Evolutionary conservation across 345 rosid species (phyloP).

Genomic region (Aurinia saxatilis): DNA sequence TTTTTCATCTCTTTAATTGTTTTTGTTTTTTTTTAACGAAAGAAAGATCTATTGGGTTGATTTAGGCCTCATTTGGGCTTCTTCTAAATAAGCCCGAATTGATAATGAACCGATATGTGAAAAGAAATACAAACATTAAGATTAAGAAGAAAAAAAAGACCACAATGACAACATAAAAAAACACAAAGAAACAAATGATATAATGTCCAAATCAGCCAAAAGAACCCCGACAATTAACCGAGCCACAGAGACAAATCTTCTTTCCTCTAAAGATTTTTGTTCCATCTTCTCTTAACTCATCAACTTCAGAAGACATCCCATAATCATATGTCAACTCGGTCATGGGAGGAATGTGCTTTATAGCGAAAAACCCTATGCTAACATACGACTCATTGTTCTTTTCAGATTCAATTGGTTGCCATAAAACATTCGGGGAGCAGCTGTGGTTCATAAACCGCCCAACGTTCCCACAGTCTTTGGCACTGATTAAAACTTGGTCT

Average conservation of each 20-base stretch:
- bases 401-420: slow-evolving; percentile 52
- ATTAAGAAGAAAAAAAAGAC: background rate
- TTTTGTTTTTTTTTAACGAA: no score
- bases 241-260: slow-evolving; percentile 51
- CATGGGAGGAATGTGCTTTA: slow-evolving; percentile 42
- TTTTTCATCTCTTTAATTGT: no score
- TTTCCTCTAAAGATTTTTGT: slow-evolving; percentile 4
- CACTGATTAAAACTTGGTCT: slow-evolving; percentile 41
- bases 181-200: background rate
- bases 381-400: background rate
- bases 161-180: background rate
- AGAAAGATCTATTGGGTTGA: background rate
- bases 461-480: slow-evolving; percentile 52
- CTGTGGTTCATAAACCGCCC: slow-evolving; percentile 85
- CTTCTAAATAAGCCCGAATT: background rate
- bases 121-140: background rate
- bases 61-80: background rate
- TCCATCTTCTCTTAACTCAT: slow-evolving; percentile 10
- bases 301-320: slow-evolving; percentile 19
- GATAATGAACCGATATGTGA: background rate
- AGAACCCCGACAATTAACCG: slow-evolving; percentile 39
- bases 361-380: slow-evolving; percentile 33
- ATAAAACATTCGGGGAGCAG: slow-evolving; percentile 61
- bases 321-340: slow-evolving; percentile 45
- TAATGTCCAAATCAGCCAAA: slow-evolving; percentile 20